Percentiles rank a stretch among this genome's conserved stretches.
Evolutionary conservation across 2,329 filamentous ascomycete genomes (phyloP).

Genomic region (Kalaharituber pfeilii): DNA sequence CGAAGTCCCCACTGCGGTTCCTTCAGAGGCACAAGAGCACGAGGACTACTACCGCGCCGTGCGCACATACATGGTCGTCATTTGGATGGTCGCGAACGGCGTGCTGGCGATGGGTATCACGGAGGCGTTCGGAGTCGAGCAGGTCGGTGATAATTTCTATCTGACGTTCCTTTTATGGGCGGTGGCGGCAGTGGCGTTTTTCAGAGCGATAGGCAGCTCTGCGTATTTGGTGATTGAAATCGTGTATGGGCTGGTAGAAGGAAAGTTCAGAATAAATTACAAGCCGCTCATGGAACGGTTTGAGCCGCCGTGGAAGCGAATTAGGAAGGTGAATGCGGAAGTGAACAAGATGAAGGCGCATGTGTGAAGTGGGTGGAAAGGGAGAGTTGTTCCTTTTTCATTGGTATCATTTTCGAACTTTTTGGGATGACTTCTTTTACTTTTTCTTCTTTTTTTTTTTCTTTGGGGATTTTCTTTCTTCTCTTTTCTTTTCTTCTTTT

Average conservation of each 20-base stretch:
- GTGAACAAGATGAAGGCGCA: not conserved
- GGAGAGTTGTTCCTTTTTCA: too few relatives aligned
- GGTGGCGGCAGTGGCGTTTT: constrained; percentile 70
- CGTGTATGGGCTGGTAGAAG: constrained; percentile 73
- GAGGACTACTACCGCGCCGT: constrained; percentile 98
- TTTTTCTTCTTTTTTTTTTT: too few relatives aligned
- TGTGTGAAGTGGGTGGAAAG: too few relatives aligned
- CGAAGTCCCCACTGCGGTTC: constrained; percentile 48
- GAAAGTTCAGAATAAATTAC: constrained; percentile 45
- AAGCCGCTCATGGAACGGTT: constrained; percentile 13
- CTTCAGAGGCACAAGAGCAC: constrained; percentile 67
- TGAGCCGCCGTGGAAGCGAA: constrained; percentile 18
- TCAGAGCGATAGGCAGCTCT: constrained; percentile 66
- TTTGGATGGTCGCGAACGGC: constrained; percentile 85
- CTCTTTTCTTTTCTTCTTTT: not conserved
- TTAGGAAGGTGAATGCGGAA: not conserved
- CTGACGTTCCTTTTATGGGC: constrained; percentile 84
- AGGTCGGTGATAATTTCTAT: constrained; percentile 71
- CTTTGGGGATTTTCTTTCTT: too few relatives aligned
- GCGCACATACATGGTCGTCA: constrained; percentile 91
- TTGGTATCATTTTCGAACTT: too few relatives aligned
- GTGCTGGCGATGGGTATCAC: constrained; percentile 84
- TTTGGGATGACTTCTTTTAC: too few relatives aligned
- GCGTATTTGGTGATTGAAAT: constrained; percentile 71
- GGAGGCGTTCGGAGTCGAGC: constrained; percentile 58